Evolutionary conservation across 768 basidiomycete genomes (phyloP).

Genomic region (Mycena latifolia): DNA sequence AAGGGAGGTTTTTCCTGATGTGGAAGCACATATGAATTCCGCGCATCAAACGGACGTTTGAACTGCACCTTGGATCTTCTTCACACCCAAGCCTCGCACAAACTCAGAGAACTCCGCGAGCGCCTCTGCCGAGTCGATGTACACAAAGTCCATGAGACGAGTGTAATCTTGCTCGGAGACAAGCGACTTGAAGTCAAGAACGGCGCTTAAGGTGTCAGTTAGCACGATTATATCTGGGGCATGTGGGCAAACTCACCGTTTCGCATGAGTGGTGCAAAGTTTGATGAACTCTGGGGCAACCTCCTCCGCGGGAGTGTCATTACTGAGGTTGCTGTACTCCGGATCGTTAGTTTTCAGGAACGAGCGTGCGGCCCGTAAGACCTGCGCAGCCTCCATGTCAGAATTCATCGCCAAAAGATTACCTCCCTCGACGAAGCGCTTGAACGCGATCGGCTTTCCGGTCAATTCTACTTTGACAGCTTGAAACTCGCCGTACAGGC

Average conservation of each 20-base stretch:
- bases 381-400: slow-evolving; percentile 11
- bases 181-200: not conserved
- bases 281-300: slow-evolving; percentile 15
- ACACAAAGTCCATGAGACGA: not conserved
- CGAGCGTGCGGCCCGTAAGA: slow-evolving; percentile 7
- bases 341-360: slow-evolving; percentile 7
- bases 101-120: not conserved
- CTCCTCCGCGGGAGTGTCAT: not conserved
- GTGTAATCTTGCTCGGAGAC: not conserved
- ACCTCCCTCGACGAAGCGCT: not conserved
- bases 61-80: slow-evolving; percentile 1
- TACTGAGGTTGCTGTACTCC: slow-evolving; percentile 3
- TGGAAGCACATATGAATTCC: not conserved
- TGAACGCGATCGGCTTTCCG: not conserved
- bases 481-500: slow-evolving; percentile 17
- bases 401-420: not conserved
- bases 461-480: not conserved
- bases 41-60: not conserved
- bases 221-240: no score
- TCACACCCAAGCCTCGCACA: not conserved
- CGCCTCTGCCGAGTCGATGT: not conserved
- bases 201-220: no score
- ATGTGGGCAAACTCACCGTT: not conserved
- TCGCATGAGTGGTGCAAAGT: slow-evolving; percentile 6
- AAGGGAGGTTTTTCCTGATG: no score